phyloP scores from a whole-genome alignment of 257 asterid species.

The Paraleonurus japonicus region DNA sequence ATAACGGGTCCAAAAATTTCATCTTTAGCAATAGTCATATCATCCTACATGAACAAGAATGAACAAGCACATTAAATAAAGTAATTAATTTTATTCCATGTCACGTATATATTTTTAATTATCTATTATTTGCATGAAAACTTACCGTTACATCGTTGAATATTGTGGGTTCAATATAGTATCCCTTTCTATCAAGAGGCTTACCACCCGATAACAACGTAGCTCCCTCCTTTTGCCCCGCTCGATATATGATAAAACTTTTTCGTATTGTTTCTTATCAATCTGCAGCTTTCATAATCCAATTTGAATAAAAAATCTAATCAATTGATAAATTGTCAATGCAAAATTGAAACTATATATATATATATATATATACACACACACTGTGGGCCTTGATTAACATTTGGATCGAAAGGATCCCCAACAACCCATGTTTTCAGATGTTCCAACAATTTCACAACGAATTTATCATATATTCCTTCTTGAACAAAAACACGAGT shows the following conservation, averaged over 20 bases:
- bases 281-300: conserved; percentile 33
- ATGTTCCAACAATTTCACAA: conserved; percentile 46
- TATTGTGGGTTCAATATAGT: conserved; percentile 66
- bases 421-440: conserved; percentile 65
- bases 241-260: conserved; percentile 54
- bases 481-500: conserved; percentile 67
- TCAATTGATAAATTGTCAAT: too few relatives aligned
- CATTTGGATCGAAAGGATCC: conserved; percentile 69
- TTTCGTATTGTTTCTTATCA: conserved; percentile 55
- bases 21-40: conserved; percentile 61
- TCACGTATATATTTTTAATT: background rate
- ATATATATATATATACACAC: too few relatives aligned
- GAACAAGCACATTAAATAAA: background rate
- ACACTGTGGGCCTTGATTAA: conserved; percentile 73
- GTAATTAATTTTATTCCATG: background rate
- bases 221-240: conserved; percentile 64
- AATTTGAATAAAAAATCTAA: background rate
- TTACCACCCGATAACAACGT: conserved; percentile 63
- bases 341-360: too few relatives aligned
- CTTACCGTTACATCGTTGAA: conserved; percentile 62
- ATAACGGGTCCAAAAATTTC: conserved; percentile 83
- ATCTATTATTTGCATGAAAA: background rate
- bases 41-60: conserved; percentile 50
- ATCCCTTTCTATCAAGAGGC: conserved; percentile 52
- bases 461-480: conserved; percentile 54